Conservation (phyloP, 345 rosid genomes). For the Clarkia xantiana region DNA sequence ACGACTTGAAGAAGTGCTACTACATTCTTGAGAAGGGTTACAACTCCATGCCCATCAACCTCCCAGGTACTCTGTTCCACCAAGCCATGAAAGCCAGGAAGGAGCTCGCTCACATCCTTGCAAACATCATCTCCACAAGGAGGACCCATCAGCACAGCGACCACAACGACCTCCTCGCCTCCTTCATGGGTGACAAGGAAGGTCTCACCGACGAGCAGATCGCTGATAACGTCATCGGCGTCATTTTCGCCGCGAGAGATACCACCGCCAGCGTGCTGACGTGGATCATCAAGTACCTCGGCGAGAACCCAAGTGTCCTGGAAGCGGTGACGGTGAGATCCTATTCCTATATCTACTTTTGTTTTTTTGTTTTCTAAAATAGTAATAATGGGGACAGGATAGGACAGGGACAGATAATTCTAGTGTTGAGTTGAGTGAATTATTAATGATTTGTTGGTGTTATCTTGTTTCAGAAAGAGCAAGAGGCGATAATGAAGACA, state of each 20-base stretch:
- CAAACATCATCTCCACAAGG: slow-evolving; percentile 14
- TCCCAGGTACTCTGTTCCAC: slow-evolving; percentile 86
- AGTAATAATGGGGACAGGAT: too few relatives aligned
- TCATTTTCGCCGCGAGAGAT: slow-evolving; percentile 50
- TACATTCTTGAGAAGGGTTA: slow-evolving; percentile 86
- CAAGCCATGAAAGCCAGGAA: slow-evolving; percentile 83
- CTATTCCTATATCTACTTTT: too few relatives aligned
- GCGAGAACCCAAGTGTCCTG: slow-evolving; percentile 29
- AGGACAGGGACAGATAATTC: too few relatives aligned
- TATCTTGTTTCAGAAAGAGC: slow-evolving; percentile 29
- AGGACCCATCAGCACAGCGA: slow-evolving; percentile 19
- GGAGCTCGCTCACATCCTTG: slow-evolving; percentile 54
- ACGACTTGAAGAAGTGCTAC: slow-evolving; percentile 71
- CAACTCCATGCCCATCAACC: slow-evolving; percentile 90
- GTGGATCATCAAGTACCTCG: slow-evolving; percentile 40
- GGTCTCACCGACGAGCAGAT: slow-evolving; percentile 31
- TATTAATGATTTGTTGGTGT: too few relatives aligned
- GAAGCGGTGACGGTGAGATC: slow-evolving; percentile 27
- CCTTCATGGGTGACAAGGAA: slow-evolving; percentile 21
- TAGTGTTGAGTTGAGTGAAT: too few relatives aligned
- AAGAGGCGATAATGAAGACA: slow-evolving; percentile 17
- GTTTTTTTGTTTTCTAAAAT: too few relatives aligned
- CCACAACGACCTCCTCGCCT: slow-evolving; percentile 25
- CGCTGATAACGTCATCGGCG: slow-evolving; percentile 46
- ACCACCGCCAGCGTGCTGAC: slow-evolving; percentile 54